Evolutionary conservation across 2,329 filamentous ascomycete genomes (phyloP).

Genomic region (Tympanopsis confertula): DNA sequence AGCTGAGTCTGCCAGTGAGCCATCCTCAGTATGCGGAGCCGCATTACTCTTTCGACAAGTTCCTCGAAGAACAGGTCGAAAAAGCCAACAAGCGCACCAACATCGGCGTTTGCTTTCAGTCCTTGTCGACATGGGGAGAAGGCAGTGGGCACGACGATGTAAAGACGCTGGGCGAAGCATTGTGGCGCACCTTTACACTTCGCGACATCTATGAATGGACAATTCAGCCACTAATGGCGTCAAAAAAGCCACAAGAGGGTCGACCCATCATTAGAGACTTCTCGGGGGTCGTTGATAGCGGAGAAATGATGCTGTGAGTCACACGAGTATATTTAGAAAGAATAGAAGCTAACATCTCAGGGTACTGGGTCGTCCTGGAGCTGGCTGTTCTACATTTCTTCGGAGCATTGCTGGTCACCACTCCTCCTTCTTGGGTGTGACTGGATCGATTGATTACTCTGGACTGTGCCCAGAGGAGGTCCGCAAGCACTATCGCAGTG

Average conservation of each 20-base stretch:
- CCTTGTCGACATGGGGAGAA: not conserved
- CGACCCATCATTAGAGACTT: not conserved
- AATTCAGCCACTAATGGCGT: not conserved
- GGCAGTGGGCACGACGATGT: not conserved
- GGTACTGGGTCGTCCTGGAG: conserved; percentile 39
- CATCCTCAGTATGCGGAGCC: not conserved
- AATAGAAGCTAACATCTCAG: conserved; percentile 42
- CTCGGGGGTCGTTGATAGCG: not conserved
- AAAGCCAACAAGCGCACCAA: not conserved
- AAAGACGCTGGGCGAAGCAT: not conserved
- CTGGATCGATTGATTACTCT: conserved; percentile 45
- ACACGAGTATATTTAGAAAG: conserved; percentile 19
- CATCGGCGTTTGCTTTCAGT: not conserved
- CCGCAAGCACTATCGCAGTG: not conserved
- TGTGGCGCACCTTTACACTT: not conserved
- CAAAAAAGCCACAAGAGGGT: not conserved
- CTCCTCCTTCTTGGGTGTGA: conserved; percentile 43
- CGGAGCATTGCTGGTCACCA: conserved; percentile 55
- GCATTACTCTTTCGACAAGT: not conserved
- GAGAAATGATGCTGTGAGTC: not conserved
- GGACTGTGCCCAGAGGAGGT: conserved; percentile 25
- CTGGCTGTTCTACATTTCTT: conserved; percentile 57
- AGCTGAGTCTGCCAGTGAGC: too few relatives aligned
- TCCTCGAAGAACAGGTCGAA: not conserved
- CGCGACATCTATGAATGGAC: not conserved